Evolutionary conservation across 768 basidiomycete genomes (phyloP).

Genomic region (Galerina marginata): DNA sequence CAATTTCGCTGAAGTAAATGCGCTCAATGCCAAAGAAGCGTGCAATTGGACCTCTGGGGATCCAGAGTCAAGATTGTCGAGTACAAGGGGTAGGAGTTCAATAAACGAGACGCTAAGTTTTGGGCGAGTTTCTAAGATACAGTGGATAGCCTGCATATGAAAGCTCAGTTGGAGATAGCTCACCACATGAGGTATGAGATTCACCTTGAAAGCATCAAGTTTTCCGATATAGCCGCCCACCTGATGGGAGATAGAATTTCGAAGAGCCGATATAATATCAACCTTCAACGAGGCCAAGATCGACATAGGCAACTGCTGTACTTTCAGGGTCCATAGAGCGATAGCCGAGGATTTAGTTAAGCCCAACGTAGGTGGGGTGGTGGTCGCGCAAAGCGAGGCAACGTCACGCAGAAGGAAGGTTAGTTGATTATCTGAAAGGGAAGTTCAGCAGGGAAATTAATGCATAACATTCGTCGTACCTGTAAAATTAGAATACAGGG

Average conservation of each 20-base stretch:
- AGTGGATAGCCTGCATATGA: slow-evolving; percentile 36
- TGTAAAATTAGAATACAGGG: slow-evolving; percentile 50
- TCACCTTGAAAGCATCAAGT: slow-evolving; percentile 39
- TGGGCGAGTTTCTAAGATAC: slow-evolving; percentile 46
- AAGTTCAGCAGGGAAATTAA: not conserved
- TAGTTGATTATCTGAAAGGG: slow-evolving; percentile 46
- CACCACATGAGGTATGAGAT: not conserved
- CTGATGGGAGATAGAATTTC: slow-evolving; percentile 38
- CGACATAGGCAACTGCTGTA: slow-evolving; percentile 50
- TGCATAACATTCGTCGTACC: slow-evolving; percentile 36
- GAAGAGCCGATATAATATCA: slow-evolving; percentile 41
- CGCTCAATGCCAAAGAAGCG: slow-evolving; percentile 62
- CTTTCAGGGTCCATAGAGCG: slow-evolving; percentile 54
- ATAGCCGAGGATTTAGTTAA: slow-evolving; percentile 51
- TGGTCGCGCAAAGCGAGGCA: slow-evolving; percentile 45
- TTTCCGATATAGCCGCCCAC: slow-evolving; percentile 37
- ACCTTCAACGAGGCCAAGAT: slow-evolving; percentile 38
- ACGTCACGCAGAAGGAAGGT: slow-evolving; percentile 48
- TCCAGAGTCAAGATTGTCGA: slow-evolving; percentile 35
- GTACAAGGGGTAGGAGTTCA: slow-evolving; percentile 48
- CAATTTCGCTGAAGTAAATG: slow-evolving; percentile 53
- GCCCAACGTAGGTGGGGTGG: slow-evolving; percentile 41
- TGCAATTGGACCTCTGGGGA: slow-evolving; percentile 45
- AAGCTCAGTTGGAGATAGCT: not conserved
- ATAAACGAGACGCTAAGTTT: slow-evolving; percentile 55